Evolutionary conservation across 1,284 basidiomycete genomes (phyloP), one percentile per base, ranked within the genome.

Genomic region (Cerrena zonata): DNA sequence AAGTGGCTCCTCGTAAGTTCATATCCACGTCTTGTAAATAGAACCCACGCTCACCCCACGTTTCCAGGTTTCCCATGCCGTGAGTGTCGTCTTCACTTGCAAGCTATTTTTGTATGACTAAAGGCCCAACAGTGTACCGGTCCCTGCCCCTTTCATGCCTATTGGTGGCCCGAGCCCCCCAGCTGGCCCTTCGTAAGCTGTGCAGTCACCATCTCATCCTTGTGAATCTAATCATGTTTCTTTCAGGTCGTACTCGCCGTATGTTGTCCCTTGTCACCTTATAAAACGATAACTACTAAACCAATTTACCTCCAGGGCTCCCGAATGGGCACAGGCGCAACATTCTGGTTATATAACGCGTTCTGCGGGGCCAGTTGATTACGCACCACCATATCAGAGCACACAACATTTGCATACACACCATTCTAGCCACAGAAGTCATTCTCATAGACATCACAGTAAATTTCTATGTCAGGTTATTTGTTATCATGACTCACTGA

Each of bases 71-170:
- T 42, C 41, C 41, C 21, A 42, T 42, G 41, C 41, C 41, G 41
- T 42, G 24, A 22, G 41, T 42, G 21, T 24, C 15, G 13, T 10
- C 11, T 5, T 42, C 24, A 22, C 13, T 42, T 19, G 39, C 10
- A 22, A 40, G n/a, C 21, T 4, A 39, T 18, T 21, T 4, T 39
- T 39, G 4, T 15, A 39, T 15, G 21, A 21, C 37, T 18, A 21
- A 18, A 22, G 24, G 41, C 41, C 41, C 15, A 22, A 10, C 10
- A 22, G 39, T 15, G 39, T 5, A 27, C n/a, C 19, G 25, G 40
- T 47, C 4, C 40, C 47, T 11, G 5, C 51, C 5, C 54, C 54
- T 4, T 56, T 47, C 37, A 45, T 45, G 45, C 54, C 54, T 4
- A 47, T 56, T 4, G 54, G 48, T n/a, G 49, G 42, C 15, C 54